phyloP scores from a whole-genome alignment of 2,329 filamentous ascomycete species.

The Aspergillus jensenii region DNA sequence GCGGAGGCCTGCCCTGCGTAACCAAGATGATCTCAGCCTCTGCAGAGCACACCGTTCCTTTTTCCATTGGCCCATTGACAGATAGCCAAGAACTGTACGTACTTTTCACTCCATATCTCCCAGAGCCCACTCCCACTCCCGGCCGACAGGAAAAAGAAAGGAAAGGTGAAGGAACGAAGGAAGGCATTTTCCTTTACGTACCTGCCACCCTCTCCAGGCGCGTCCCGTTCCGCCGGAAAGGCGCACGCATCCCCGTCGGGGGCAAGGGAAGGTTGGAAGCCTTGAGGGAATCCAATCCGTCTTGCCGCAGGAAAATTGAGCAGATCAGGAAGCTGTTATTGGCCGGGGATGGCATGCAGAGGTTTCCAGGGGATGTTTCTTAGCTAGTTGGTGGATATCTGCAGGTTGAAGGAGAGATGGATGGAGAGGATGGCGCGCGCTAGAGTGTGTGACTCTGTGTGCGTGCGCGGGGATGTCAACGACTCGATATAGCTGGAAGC shows the following conservation, averaged over 20 bases:
- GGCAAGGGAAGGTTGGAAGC: neutral
- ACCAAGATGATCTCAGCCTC: neutral
- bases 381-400: neutral
- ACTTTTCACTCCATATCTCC: neutral
- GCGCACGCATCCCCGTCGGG: neutral
- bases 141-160: neutral
- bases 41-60: neutral
- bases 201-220: neutral
- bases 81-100: neutral
- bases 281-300: slow-evolving; percentile 1
- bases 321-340: neutral
- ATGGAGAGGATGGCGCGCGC: neutral
- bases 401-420: neutral
- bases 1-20: neutral
- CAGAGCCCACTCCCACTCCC: no score
- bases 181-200: neutral
- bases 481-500: neutral
- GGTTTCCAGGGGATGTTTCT: neutral
- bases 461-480: no score
- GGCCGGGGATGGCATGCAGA: slow-evolving; percentile 1
- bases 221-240: slow-evolving; percentile 2
- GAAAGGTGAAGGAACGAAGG: neutral
- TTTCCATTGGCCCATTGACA: neutral
- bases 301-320: slow-evolving; percentile 1
- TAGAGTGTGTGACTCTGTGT: neutral